phyloP scores from a whole-genome alignment of 2,329 filamentous ascomycete species.

The Alternaria tenuissima region DNA sequence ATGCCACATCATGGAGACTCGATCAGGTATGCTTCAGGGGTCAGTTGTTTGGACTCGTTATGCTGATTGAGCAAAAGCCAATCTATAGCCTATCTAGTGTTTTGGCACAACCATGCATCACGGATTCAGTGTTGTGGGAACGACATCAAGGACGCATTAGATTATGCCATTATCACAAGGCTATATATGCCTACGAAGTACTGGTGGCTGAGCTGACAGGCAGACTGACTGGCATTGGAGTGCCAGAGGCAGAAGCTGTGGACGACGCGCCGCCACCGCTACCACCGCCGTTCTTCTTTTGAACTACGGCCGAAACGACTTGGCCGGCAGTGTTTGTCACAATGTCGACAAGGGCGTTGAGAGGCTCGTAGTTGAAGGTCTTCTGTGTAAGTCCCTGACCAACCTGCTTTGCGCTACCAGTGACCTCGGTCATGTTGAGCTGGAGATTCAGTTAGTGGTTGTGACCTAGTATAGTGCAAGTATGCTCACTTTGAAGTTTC shows the following conservation, averaged over 20 bases:
- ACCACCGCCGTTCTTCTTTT: slow-evolving; percentile 41
- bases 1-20: neutral
- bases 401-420: slow-evolving; percentile 44
- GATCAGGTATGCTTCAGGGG: neutral
- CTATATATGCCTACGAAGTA: slow-evolving; percentile 18
- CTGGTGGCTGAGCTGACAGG: slow-evolving; percentile 38
- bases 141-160: slow-evolving; percentile 11
- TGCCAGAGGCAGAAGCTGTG: slow-evolving; percentile 30
- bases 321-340: slow-evolving; percentile 64
- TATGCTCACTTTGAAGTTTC: slow-evolving; percentile 57
- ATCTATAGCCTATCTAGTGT: neutral
- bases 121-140: neutral
- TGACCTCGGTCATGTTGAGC: slow-evolving; percentile 66
- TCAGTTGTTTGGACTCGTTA: neutral
- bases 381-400: slow-evolving; percentile 57
- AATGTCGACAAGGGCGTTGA: slow-evolving; percentile 63
- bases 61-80: neutral
- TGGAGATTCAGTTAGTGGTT: slow-evolving; percentile 7
- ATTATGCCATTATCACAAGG: slow-evolving; percentile 15
- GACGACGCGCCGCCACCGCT: slow-evolving; percentile 11
- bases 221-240: slow-evolving; percentile 42
- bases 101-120: neutral
- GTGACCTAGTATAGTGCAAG: neutral
- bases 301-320: slow-evolving; percentile 61
- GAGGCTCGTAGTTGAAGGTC: slow-evolving; percentile 61